Base-by-base conservation (phyloP, 352 stramenopile genomes). In the Globisporangium megalacanthum region DNA sequence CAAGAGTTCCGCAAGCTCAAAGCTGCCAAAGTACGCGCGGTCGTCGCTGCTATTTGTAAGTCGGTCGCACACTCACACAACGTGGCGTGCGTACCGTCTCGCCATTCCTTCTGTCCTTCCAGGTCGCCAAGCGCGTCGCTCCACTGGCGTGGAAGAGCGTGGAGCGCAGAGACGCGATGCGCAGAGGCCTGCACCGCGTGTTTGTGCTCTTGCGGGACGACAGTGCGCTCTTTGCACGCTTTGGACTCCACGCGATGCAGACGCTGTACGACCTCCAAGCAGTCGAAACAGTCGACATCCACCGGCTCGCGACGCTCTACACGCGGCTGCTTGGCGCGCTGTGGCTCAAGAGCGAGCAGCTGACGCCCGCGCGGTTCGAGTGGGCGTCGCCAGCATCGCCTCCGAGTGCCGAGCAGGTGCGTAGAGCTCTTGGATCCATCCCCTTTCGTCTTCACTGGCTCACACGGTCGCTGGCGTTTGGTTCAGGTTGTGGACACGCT, bases 1-100 rank as follows among this genome's bases (percentile, higher is more conserved):
- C 80, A 91, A 51, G 83, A 93, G 55, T 73, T 93, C 35, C 77
- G 83, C 39, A 86, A 86, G 42, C 66, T 88, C 54, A 91, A 91
- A 59, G 72, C 80, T 15, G 68, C 88, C 50, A 89, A 90, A 60
- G 68, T 87, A 36, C 25, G 47, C 35, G 3, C 17, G 15, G 4
- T 15, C 2, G 5, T 17, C 4, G 29, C 7, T 29, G 25, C 25
- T 29, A 29, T 29, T 29, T 14, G 6, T 22, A 5, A 17, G 17
- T 31, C 7, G 14, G 19, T 14, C 22, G 7, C 19, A 17, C 45
- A n/a, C 19, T 22, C 19, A 17, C n/a, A 35, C 7, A 13, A 49
- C 44, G 44, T 17, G 25, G 25, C 25, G 25, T 29, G 25, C 25
- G 25, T 29, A 29, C 4, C 25, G 25, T 29, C 25, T 29, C 25